These are phyloP conservation scores for Mycena capillaripes DNA, from an alignment of 768 basidiomycete species.

Conservation along the genomic window DNA sequence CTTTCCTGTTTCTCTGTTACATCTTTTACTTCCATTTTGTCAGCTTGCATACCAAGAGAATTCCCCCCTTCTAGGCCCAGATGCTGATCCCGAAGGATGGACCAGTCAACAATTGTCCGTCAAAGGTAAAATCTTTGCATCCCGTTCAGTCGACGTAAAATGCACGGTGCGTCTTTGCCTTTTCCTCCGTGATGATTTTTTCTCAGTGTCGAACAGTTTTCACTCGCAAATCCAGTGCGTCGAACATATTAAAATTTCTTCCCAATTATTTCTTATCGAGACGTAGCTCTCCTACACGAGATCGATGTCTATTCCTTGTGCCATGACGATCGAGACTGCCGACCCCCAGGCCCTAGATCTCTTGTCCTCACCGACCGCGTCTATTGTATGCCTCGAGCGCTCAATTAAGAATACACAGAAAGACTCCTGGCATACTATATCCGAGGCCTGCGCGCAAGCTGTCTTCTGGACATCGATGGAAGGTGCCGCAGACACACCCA, in stretches of 20 bases:
- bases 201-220: slow-evolving; percentile 7
- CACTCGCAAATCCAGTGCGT: slow-evolving; percentile 28
- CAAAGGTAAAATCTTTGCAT: slow-evolving; percentile 26
- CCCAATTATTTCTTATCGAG: neutral
- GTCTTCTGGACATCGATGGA: slow-evolving; percentile 31
- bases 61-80: slow-evolving; percentile 24
- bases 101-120: slow-evolving; percentile 1
- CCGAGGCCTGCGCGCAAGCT: slow-evolving; percentile 25
- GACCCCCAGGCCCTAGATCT: slow-evolving; percentile 28
- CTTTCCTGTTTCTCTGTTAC: neutral
- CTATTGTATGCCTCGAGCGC: slow-evolving; percentile 27
- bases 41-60: slow-evolving; percentile 35
- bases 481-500: neutral
- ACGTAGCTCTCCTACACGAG: slow-evolving; percentile 28
- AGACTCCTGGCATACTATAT: neutral
- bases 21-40: neutral
- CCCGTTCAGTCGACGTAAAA: slow-evolving; percentile 22
- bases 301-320: slow-evolving; percentile 18
- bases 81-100: slow-evolving; percentile 31
- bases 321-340: slow-evolving; percentile 16
- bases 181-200: too few species aligned
- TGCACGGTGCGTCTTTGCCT: slow-evolving; percentile 8
- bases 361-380: slow-evolving; percentile 9
- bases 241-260: neutral
- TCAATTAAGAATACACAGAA: neutral